Conservation (phyloP, 2,329 filamentous ascomycete species). For the Talaromyces sp. region DNA sequence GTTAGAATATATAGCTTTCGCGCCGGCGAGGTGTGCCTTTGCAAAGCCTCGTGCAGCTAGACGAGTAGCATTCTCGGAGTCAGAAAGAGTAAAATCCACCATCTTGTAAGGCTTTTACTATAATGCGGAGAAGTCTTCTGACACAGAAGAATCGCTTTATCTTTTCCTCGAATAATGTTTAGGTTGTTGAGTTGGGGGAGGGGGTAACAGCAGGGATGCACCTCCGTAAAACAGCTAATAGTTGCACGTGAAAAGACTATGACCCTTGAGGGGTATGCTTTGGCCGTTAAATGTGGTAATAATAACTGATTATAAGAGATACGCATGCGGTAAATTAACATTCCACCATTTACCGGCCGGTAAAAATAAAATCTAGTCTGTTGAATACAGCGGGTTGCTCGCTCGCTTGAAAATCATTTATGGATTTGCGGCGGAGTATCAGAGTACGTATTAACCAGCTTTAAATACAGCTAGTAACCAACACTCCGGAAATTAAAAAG, state of each 20-base stretch:
- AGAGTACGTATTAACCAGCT: not conserved
- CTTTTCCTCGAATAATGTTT: not conserved
- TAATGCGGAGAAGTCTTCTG: not conserved
- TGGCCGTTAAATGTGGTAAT: not conserved
- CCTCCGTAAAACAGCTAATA: not conserved
- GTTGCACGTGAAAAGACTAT: not conserved
- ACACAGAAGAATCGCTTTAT: too few species aligned
- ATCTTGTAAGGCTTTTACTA: not conserved
- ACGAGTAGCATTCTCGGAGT: not conserved
- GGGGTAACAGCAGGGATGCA: not conserved
- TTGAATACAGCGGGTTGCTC: too few species aligned
- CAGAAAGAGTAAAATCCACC: not conserved
- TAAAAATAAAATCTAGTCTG: too few species aligned
- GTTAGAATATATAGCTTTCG: conserved; percentile 10
- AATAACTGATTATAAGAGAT: not conserved
- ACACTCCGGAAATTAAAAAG: too few species aligned
- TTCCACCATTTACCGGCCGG: too few species aligned
- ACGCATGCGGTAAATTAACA: too few species aligned
- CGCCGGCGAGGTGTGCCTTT: conserved; percentile 1
- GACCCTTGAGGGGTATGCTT: not conserved
- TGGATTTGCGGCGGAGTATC: not conserved
- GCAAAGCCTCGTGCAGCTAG: not conserved
- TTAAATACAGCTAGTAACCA: too few species aligned
- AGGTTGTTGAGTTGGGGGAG: not conserved
- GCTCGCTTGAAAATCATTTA: not conserved